phyloP scores from a whole-genome alignment of 495 filamentous ascomycete species.

The Neurospora sp. region DNA sequence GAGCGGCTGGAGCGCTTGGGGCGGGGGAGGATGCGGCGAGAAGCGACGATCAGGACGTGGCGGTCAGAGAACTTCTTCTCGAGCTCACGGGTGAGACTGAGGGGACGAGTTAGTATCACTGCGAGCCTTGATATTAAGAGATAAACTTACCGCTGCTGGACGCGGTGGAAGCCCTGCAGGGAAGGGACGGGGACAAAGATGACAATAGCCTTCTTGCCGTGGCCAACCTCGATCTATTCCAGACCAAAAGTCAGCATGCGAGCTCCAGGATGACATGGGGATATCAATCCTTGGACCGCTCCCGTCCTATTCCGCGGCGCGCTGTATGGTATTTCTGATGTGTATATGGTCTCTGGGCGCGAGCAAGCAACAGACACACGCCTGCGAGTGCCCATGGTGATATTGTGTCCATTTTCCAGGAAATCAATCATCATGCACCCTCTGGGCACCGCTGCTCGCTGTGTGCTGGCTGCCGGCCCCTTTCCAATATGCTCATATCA shows the following conservation, averaged over 20 bases:
- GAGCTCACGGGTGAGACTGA: slow-evolving; percentile 94
- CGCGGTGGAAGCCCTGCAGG: slow-evolving; percentile 90
- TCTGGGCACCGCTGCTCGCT: background rate
- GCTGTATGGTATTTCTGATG: slow-evolving; percentile 23
- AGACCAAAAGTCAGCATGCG: slow-evolving; percentile 59
- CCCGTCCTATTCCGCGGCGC: slow-evolving; percentile 52
- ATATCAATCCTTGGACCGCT: slow-evolving; percentile 52
- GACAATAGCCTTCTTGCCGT: slow-evolving; percentile 99
- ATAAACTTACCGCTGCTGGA: slow-evolving; percentile 87
- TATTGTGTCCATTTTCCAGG: background rate
- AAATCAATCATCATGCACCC: background rate
- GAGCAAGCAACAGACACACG: slow-evolving; percentile 4
- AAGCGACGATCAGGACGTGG: slow-evolving; percentile 96
- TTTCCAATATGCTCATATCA: slow-evolving; percentile 22
- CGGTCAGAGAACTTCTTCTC: slow-evolving; percentile 99
- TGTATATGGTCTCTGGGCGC: slow-evolving; percentile 14
- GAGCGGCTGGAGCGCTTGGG: slow-evolving; percentile 93
- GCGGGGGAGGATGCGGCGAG: slow-evolving; percentile 95
- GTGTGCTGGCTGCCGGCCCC: slow-evolving; percentile 1
- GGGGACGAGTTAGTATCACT: slow-evolving; percentile 11
- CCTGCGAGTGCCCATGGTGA: slow-evolving; percentile 4
- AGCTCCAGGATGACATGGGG: slow-evolving; percentile 41
- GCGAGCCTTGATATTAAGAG: background rate
- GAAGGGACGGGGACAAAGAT: slow-evolving; percentile 99
- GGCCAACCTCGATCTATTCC: slow-evolving; percentile 92